Evolutionary conservation across 371 early-diverging fungal species (phyloP).

Genomic region (Syncephalastrum monosporum): DNA sequence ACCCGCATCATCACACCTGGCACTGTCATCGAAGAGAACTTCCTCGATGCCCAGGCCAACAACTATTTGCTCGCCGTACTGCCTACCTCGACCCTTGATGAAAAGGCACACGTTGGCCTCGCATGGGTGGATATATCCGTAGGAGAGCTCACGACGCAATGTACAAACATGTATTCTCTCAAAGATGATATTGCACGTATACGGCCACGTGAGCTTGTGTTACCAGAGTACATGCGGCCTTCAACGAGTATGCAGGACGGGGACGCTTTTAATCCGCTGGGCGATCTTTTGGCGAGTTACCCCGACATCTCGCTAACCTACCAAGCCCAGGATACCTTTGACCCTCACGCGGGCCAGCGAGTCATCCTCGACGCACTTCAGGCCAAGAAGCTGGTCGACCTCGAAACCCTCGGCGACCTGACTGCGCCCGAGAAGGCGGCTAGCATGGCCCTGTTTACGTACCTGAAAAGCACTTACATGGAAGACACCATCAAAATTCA

Average conservation of each 20-base stretch:
- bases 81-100: conserved; percentile 12
- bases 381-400: conserved; percentile 5
- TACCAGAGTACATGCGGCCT: conserved; percentile 34
- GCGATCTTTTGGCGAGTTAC: not conserved
- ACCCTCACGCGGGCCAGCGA: conserved; percentile 11
- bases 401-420: not conserved
- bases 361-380: not conserved
- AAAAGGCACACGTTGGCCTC: conserved; percentile 54
- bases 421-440: conserved; percentile 47
- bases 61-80: conserved; percentile 67
- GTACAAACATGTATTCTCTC: conserved; percentile 47
- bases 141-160: conserved; percentile 81
- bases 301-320: conserved; percentile 24
- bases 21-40: conserved; percentile 77
- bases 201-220: conserved; percentile 80
- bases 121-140: conserved; percentile 93
- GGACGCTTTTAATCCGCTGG: not conserved
- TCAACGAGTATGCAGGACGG: not conserved
- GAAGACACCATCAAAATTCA: conserved; percentile 46
- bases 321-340: conserved; percentile 17
- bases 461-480: conserved; percentile 58
- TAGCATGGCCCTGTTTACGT: conserved; percentile 49
- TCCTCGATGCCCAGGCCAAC: conserved; percentile 59
- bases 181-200: conserved; percentile 77
- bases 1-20: conserved; percentile 88